Conservation (phyloP, 495 filamentous ascomycete genomes). For the Baudoinia panamericana region DNA sequence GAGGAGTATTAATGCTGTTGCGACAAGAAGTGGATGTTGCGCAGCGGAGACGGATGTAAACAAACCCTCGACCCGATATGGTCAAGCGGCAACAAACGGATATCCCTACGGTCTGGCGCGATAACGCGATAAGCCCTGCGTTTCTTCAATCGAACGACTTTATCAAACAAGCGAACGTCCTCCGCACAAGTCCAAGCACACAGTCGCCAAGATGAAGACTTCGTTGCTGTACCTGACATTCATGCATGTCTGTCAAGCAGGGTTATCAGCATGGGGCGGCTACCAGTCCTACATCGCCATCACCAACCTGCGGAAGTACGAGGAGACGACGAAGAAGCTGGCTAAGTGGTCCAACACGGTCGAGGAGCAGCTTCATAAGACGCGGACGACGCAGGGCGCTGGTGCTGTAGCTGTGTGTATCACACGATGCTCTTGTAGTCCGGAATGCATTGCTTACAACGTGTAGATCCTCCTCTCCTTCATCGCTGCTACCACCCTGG, state of each 20-base stretch:
- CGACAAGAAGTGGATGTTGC: too few species aligned
- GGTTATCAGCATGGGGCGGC: constrained; percentile 20
- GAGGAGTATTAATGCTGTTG: too few species aligned
- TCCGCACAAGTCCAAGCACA: not conserved
- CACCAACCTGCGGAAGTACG: constrained; percentile 32
- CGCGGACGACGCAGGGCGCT: constrained; percentile 31
- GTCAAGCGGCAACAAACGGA: not conserved
- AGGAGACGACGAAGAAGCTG: constrained; percentile 30
- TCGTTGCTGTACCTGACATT: constrained; percentile 8
- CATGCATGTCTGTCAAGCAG: constrained; percentile 24
- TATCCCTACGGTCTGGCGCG: not conserved
- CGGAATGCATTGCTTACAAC: not conserved
- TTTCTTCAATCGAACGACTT: too few species aligned
- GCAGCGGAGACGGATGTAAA: too few species aligned
- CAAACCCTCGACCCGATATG: not conserved
- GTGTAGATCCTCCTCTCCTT: constrained; percentile 36
- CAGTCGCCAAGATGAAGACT: constrained; percentile 5
- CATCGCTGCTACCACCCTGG: constrained; percentile 30
- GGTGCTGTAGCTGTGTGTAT: constrained; percentile 27
- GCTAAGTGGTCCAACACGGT: constrained; percentile 32
- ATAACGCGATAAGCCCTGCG: not conserved
- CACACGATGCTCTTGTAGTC: not conserved
- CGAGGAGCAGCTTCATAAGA: constrained; percentile 31
- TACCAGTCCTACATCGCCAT: constrained; percentile 33
- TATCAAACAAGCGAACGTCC: not conserved